Percentiles rank a stretch among this genome's conserved stretches.
These are phyloP conservation scores for Trichosporon sp. DNA, from an alignment of 1,284 basidiomycete species.

Conservation along the genomic window DNA sequence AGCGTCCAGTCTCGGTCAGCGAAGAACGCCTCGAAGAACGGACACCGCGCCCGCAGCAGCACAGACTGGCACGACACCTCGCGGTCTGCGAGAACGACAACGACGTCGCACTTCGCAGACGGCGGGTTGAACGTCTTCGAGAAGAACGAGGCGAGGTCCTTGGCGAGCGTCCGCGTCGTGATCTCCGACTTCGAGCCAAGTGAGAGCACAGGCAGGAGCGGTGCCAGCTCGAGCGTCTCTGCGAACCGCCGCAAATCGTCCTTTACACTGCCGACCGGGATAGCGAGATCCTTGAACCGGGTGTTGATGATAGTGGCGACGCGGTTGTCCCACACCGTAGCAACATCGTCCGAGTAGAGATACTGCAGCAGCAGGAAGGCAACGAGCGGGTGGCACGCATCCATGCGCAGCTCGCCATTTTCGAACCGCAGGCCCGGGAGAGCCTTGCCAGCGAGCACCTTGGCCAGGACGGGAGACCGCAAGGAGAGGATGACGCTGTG, in stretches of 20 bases:
- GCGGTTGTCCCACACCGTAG: conserved; percentile 80
- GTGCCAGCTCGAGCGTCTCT: conserved; percentile 53
- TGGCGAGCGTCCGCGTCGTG: conserved; percentile 31
- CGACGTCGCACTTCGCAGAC: conserved; percentile 57
- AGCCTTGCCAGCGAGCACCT: conserved; percentile 23
- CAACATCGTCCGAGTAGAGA: conserved; percentile 78
- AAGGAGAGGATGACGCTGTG: conserved; percentile 40
- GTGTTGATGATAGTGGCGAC: conserved; percentile 56
- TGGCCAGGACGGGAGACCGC: conserved; percentile 30
- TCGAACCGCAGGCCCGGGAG: conserved; percentile 13
- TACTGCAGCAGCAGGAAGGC: conserved; percentile 76
- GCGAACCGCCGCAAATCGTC: conserved; percentile 60
- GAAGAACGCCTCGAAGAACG: conserved; percentile 84
- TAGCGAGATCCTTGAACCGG: conserved; percentile 51
- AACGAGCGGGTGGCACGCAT: conserved; percentile 53
- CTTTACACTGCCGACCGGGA: conserved; percentile 57
- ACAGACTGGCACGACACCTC: conserved; percentile 67
- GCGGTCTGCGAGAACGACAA: conserved; percentile 68
- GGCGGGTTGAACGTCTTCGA: conserved; percentile 34
- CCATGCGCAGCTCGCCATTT: conserved; percentile 9
- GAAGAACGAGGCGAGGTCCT: conserved; percentile 49
- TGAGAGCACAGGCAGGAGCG: conserved; percentile 37
- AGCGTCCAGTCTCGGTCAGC: conserved; percentile 75
- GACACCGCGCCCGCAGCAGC: conserved; percentile 73
- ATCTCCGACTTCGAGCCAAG: conserved; percentile 41